Evolutionary conservation across 164 flowering plant genomes (phyloP).

Genomic region (Nelumbo lutea): DNA sequence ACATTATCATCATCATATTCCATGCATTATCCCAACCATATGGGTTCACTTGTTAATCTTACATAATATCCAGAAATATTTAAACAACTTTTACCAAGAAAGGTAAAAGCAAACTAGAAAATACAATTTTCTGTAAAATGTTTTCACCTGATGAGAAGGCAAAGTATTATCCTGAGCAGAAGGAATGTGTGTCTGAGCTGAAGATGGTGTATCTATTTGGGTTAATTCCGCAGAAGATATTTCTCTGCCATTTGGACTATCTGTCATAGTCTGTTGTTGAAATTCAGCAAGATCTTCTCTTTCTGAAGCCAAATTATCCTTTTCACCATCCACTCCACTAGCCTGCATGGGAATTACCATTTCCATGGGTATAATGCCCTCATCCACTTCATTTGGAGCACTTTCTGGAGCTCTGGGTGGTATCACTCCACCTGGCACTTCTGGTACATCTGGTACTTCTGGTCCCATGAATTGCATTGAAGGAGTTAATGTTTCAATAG

Average conservation of each 20-base stretch:
- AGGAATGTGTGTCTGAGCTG: not conserved
- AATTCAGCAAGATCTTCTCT: not conserved
- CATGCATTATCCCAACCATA: no score
- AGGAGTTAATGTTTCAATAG: no score
- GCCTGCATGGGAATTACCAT: not conserved
- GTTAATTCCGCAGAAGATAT: no score
- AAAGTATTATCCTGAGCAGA: conserved; percentile 10
- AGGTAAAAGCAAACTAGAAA: no score
- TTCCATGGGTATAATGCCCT: not conserved
- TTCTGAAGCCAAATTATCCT: conserved; percentile 5
- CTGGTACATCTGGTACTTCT: no score
- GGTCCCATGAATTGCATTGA: no score
- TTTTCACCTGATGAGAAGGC: conserved; percentile 23
- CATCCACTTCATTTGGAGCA: conserved; percentile 5
- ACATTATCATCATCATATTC: no score
- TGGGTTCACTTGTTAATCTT: no score
- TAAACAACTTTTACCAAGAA: no score
- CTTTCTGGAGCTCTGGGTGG: conserved; percentile 9
- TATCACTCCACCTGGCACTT: not conserved
- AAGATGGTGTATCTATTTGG: not conserved
- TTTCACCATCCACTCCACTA: conserved; percentile 12
- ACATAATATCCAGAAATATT: no score
- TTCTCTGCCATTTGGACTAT: not conserved
- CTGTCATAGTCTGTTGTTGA: conserved; percentile 12
- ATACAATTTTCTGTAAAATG: no score